Conservation (phyloP, 257 asterid species). For the Orobanche coerulescens region DNA sequence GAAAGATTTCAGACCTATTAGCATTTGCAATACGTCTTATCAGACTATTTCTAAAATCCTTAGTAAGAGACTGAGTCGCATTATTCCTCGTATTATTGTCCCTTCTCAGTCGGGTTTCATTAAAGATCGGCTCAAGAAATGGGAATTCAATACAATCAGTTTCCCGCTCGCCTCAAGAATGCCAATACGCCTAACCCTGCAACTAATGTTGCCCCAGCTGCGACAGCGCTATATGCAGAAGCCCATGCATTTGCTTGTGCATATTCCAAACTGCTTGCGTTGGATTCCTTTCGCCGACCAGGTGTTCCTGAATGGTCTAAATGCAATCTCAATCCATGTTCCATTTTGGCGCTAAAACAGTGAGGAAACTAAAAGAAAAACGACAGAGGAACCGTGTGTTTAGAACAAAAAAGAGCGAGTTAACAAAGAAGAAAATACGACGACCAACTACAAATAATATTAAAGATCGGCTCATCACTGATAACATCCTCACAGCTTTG, state of each 20-base stretch:
- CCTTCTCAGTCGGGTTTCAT: too few relatives aligned
- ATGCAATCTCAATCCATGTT: constrained; percentile 78
- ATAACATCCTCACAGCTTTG: too few relatives aligned
- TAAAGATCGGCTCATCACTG: too few relatives aligned
- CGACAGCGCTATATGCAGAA: constrained; percentile 80
- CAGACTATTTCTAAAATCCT: too few relatives aligned
- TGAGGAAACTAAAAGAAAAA: not conserved
- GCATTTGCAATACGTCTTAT: too few relatives aligned
- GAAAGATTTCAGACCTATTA: too few relatives aligned
- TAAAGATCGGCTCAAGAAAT: too few relatives aligned
- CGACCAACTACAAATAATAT: not conserved
- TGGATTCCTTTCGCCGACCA: constrained; percentile 38
- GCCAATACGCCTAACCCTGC: constrained; percentile 85
- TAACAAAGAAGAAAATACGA: not conserved
- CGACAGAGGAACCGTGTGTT: too few relatives aligned
- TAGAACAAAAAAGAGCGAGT: not conserved
- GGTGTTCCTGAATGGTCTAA: constrained; percentile 58
- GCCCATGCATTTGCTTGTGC: constrained; percentile 87
- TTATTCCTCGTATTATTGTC: too few relatives aligned
- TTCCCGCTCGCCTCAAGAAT: constrained; percentile 52
- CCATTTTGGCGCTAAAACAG: not conserved
- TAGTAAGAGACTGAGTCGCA: too few relatives aligned
- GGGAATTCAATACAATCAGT: constrained; percentile 20
- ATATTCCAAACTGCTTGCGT: constrained; percentile 38
- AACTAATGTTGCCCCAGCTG: constrained; percentile 89